Conservation (phyloP, 2,329 filamentous ascomycete species). For the Blastomyces emzantsi region DNA sequence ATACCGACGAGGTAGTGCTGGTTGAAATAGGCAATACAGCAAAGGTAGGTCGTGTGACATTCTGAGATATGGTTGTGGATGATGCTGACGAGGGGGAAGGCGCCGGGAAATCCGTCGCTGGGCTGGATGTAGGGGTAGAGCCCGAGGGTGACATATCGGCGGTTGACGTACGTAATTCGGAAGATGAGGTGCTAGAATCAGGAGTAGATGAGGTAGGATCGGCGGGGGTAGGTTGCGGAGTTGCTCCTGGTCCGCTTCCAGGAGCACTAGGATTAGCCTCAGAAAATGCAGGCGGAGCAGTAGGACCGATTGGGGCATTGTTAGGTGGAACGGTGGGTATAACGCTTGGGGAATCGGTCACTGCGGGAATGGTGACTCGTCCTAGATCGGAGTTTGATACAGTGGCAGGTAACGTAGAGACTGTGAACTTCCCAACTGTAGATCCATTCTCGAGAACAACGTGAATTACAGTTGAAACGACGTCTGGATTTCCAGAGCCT, state of each 20-base stretch:
- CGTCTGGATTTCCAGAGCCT: slow-evolving; percentile 11
- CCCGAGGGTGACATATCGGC: not conserved
- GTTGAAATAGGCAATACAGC: not conserved
- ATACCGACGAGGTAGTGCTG: not conserved
- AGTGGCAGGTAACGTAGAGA: slow-evolving; percentile 20
- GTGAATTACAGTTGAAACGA: slow-evolving; percentile 19
- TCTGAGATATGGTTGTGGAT: not conserved
- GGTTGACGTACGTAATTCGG: not conserved
- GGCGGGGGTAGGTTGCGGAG: not conserved
- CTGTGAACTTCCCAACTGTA: slow-evolving; percentile 18
- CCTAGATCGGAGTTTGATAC: slow-evolving; percentile 20
- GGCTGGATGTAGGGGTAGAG: not conserved
- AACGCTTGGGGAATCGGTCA: slow-evolving; percentile 13
- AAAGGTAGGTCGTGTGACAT: not conserved
- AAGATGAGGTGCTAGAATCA: not conserved
- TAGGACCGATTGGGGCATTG: not conserved
- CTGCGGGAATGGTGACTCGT: slow-evolving; percentile 19
- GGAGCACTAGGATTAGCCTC: not conserved
- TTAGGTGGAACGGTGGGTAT: slow-evolving; percentile 8
- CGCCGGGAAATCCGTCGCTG: not conserved
- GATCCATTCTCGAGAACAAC: slow-evolving; percentile 20
- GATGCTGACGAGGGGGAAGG: not conserved
- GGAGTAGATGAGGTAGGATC: not conserved
- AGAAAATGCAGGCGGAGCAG: not conserved
- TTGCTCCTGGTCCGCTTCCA: not conserved